phyloP scores from a whole-genome alignment of 2,329 filamentous ascomycete genomes.

The Setomelanomma holmii region DNA sequence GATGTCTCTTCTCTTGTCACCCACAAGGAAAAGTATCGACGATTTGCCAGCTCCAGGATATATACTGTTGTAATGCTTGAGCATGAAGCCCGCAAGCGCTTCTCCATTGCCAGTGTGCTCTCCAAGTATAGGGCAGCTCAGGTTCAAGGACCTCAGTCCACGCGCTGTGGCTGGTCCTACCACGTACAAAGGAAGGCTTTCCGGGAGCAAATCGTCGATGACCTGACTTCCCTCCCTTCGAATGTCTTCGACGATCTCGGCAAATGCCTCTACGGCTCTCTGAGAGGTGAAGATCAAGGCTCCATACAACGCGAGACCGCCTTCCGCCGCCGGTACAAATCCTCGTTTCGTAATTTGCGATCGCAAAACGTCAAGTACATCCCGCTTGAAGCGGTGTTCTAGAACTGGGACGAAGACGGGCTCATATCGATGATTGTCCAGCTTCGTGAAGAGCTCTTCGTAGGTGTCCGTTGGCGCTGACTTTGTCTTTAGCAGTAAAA shows the following conservation, averaged over 20 bases:
- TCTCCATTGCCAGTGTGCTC: conserved; percentile 86
- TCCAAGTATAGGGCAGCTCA: conserved; percentile 70
- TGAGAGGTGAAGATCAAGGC: conserved; percentile 88
- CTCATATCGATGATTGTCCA: conserved; percentile 59
- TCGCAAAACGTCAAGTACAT: conserved; percentile 63
- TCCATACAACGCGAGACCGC: conserved; percentile 61
- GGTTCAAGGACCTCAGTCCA: conserved; percentile 65
- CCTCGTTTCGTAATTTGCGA: conserved; percentile 57
- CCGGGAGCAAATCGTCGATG: conserved; percentile 49
- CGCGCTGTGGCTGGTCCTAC: conserved; percentile 83
- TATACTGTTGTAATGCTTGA: conserved; percentile 72
- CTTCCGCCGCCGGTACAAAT: conserved; percentile 37
- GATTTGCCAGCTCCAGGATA: conserved; percentile 55
- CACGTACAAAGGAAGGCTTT: conserved; percentile 72
- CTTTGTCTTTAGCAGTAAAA: conserved; percentile 80
- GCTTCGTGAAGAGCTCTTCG: conserved; percentile 67
- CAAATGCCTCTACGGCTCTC: conserved; percentile 80
- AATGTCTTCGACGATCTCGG: conserved; percentile 65
- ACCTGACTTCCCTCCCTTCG: conserved; percentile 41
- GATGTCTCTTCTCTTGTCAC: conserved; percentile 86
- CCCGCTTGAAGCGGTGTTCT: conserved; percentile 70
- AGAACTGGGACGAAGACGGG: conserved; percentile 79
- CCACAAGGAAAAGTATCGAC: conserved; percentile 83
- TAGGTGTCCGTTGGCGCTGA: conserved; percentile 76
- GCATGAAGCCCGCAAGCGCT: conserved; percentile 76